phyloP scores from a whole-genome alignment of 2,329 filamentous ascomycete species.

The Sordariomycetes sp. region DNA sequence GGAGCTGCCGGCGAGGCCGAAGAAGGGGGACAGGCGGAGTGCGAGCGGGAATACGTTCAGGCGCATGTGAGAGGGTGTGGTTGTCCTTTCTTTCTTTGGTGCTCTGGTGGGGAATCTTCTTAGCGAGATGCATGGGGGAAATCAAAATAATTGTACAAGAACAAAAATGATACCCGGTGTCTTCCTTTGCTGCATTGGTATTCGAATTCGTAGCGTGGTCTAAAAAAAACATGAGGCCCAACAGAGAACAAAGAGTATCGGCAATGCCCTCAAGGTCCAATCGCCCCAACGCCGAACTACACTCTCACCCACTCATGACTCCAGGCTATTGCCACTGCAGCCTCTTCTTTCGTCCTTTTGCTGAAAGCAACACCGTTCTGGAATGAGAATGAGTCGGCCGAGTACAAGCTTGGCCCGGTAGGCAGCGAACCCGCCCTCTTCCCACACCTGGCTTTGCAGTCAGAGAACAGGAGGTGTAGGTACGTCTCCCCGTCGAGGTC shows the following conservation, averaged over 20 bases:
- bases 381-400: too few relatives aligned
- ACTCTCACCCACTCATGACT: too few relatives aligned
- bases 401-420: too few relatives aligned
- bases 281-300: too few relatives aligned
- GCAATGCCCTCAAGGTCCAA: too few relatives aligned
- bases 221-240: neutral
- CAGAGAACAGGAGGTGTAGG: too few relatives aligned
- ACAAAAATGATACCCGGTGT: neutral
- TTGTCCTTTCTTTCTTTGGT: neutral
- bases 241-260: neutral
- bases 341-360: too few relatives aligned
- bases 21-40: slow-evolving; percentile 42
- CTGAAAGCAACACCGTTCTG: too few relatives aligned
- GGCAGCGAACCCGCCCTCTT: too few relatives aligned
- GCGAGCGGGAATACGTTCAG: slow-evolving; percentile 67
- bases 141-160: neutral
- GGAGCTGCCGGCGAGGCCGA: slow-evolving; percentile 15
- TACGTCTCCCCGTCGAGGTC: too few relatives aligned
- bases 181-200: neutral
- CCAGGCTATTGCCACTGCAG: too few relatives aligned
- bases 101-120: neutral
- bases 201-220: neutral
- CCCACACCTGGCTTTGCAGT: too few relatives aligned
- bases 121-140: neutral
- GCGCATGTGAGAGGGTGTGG: slow-evolving; percentile 38